A percentile compares a stretch with the other conserved stretches of the same genome.
Evolutionary conservation across 805 yeast species (phyloP).

Genomic region (Spathaspora gorwiae): DNA sequence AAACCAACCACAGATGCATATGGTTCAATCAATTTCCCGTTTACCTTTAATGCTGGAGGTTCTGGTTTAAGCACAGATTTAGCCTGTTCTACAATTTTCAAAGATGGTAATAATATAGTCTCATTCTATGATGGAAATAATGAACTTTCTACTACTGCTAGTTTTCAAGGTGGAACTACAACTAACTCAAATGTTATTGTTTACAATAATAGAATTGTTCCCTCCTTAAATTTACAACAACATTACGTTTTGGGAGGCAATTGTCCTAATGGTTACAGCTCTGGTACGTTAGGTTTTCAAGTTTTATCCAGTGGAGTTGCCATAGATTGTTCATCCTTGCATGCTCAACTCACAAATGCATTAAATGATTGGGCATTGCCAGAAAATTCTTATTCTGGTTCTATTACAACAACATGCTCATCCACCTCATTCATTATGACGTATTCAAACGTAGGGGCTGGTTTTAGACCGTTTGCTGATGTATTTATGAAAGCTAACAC

Average conservation of each 20-base stretch:
- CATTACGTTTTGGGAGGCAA: conserved; percentile 9
- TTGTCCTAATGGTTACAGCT: conserved; percentile 18
- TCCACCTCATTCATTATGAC: conserved; percentile 1
- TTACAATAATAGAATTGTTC: conserved; percentile 7
- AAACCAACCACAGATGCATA: conserved; percentile 7
- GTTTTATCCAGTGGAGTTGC: conserved; percentile 1
- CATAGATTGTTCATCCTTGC: conserved; percentile 14
- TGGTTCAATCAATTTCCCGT: conserved; percentile 19
- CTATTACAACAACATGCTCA: conserved; percentile 11
- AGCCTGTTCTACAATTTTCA: conserved; percentile 13
- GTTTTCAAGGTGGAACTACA: conserved; percentile 4
- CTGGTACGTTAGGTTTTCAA: conserved; percentile 18
- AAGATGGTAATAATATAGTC: conserved; percentile 15
- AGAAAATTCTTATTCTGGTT: neutral
- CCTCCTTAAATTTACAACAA: conserved; percentile 10
- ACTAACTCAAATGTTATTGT: neutral
- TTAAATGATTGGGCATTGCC: conserved; percentile 18
- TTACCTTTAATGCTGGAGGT: conserved; percentile 19
- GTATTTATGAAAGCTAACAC: neutral
- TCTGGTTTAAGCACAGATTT: conserved; percentile 14
- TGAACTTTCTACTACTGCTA: conserved; percentile 8
- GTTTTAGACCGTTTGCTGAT: conserved; percentile 19
- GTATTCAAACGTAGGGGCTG: conserved; percentile 20
- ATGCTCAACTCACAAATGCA: conserved; percentile 13
- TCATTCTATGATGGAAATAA: conserved; percentile 14